Conservation (phyloP, 2,329 filamentous ascomycete species). For the Paecilomyces sp. region DNA sequence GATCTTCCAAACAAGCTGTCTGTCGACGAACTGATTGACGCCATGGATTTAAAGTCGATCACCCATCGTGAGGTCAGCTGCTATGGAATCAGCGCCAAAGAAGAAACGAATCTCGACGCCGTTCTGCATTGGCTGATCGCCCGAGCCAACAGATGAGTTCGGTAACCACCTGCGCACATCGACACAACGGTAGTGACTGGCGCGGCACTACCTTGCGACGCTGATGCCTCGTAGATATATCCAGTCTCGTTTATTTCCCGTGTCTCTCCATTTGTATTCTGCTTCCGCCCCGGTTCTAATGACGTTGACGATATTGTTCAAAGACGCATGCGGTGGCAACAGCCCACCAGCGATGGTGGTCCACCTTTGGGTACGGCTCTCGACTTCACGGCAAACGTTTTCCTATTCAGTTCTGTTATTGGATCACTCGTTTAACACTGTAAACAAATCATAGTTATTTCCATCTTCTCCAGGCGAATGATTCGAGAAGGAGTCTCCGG, state of each 20-base stretch:
- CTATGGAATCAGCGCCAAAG: slow-evolving; percentile 97
- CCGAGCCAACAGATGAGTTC: slow-evolving; percentile 63
- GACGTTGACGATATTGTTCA: slow-evolving; percentile 47
- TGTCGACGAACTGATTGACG: slow-evolving; percentile 92
- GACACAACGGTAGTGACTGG: not conserved
- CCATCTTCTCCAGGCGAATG: not conserved
- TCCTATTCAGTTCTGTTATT: not conserved
- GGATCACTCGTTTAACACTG: not conserved
- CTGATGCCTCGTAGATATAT: slow-evolving; percentile 4
- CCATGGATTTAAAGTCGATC: slow-evolving; percentile 81
- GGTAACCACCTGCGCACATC: not conserved
- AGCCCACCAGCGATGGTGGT: slow-evolving; percentile 40
- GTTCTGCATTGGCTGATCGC: slow-evolving; percentile 96
- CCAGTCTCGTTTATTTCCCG: not conserved
- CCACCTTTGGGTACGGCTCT: slow-evolving; percentile 26
- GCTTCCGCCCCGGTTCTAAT: slow-evolving; percentile 39
- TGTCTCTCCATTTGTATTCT: slow-evolving; percentile 6
- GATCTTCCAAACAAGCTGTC: slow-evolving; percentile 85
- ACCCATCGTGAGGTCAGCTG: slow-evolving; percentile 92
- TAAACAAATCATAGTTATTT: not conserved
- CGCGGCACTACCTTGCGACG: not conserved
- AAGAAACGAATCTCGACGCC: slow-evolving; percentile 96
- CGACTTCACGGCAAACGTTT: not conserved
- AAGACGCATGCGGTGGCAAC: slow-evolving; percentile 40
- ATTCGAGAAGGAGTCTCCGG: not conserved